These are phyloP conservation scores for Cryptococcus amylolentus DNA, from an alignment of 1,284 basidiomycete species.

Conservation along the genomic window DNA sequence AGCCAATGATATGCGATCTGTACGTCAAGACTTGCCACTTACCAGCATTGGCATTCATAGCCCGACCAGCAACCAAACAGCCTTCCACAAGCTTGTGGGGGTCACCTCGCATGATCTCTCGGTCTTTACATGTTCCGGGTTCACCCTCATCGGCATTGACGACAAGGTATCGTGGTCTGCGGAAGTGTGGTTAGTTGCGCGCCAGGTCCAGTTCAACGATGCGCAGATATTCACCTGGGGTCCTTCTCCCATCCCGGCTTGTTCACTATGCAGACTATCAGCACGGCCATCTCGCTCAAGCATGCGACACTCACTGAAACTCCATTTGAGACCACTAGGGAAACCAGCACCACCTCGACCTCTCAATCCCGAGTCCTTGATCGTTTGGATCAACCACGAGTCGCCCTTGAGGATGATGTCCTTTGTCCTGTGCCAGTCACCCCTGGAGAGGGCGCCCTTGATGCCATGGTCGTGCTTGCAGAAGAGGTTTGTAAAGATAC, in stretches of 20 bases:
- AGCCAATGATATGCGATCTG: too few relatives aligned
- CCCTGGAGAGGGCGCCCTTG: conserved; percentile 83
- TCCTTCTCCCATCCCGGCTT: conserved; percentile 98
- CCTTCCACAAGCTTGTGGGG: conserved; percentile 98
- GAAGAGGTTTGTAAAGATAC: conserved; percentile 86
- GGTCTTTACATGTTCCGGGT: conserved; percentile 95
- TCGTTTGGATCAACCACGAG: conserved; percentile 92
- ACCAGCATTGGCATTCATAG: conserved; percentile 90
- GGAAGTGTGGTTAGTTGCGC: not conserved
- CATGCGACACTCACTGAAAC: conserved; percentile 65
- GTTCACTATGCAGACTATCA: conserved; percentile 55
- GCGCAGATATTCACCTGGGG: conserved; percentile 57
- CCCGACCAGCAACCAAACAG: conserved; percentile 94
- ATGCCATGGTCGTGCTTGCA: conserved; percentile 80
- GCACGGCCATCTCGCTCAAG: not conserved
- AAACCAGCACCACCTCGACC: conserved; percentile 97
- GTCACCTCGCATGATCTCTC: conserved; percentile 95
- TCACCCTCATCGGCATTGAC: conserved; percentile 99
- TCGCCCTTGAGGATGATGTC: conserved; percentile 94
- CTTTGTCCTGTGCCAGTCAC: conserved; percentile 97
- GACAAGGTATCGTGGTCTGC: conserved; percentile 87
- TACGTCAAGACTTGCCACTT: conserved; percentile 13
- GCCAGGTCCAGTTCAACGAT: not conserved
- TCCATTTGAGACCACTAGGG: conserved; percentile 96
- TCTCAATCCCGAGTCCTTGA: conserved; percentile 93